These are phyloP conservation scores for Acacia concinna DNA, from an alignment of 331 rosid species.

Conservation along the genomic window DNA sequence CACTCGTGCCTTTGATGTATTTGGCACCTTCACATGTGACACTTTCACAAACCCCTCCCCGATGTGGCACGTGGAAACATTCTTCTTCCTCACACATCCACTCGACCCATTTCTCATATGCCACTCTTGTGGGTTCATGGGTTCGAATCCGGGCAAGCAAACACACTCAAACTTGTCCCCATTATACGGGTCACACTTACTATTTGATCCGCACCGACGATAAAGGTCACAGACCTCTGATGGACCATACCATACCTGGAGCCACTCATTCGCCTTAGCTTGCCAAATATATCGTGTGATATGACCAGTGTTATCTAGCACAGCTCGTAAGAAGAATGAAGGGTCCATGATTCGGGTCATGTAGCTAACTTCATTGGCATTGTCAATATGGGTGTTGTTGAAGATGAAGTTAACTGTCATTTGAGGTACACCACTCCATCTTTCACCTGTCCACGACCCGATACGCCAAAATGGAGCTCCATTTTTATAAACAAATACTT, in stretches of 20 bases:
- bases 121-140: no score
- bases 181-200: no score
- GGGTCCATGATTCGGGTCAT: neutral
- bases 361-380: neutral
- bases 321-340: neutral
- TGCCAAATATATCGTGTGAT: no score
- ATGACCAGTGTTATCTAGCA: neutral
- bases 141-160: no score
- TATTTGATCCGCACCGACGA: no score
- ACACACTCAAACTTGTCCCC: no score
- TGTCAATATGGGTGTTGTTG: conserved; percentile 31
- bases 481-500: conserved; percentile 34
- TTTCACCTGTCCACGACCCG: neutral
- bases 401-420: conserved; percentile 37
- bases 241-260: no score
- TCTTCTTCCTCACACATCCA: conserved; percentile 23
- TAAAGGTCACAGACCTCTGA: no score
- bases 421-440: conserved; percentile 58
- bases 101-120: no score
- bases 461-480: conserved; percentile 30
- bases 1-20: conserved; percentile 44
- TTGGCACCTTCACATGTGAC: conserved; percentile 42
- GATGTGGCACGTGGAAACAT: neutral
- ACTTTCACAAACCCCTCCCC: conserved; percentile 22
- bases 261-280: no score